These are phyloP conservation scores for Dendrobium nobile DNA, from an alignment of 106 monocot species.

Conservation along the genomic window DNA sequence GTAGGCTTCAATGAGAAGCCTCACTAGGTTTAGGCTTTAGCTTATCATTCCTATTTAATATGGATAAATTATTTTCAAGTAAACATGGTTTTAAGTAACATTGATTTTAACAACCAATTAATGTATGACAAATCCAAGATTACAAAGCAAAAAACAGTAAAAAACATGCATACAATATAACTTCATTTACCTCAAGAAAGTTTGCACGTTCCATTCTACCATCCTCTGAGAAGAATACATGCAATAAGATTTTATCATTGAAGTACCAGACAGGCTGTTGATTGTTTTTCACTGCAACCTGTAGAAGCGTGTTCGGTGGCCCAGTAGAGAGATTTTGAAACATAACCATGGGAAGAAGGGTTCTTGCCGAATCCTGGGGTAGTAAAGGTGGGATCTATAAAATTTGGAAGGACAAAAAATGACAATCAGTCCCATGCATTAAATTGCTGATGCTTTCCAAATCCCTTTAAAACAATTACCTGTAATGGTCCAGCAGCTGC, in stretches of 20 bases:
- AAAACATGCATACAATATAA: background rate
- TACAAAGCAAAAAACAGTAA: background rate
- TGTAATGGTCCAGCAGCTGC: constrained; percentile 75
- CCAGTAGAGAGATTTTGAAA: constrained; percentile 86
- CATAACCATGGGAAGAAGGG: constrained; percentile 74
- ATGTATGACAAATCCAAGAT: no score
- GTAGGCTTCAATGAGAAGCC: no score
- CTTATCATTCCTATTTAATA: no score
- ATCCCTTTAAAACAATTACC: constrained; percentile 19
- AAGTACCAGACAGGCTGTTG: constrained; percentile 99
- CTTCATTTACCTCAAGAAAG: constrained; percentile 80
- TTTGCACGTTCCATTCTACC: constrained; percentile 83
- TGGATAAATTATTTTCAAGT: no score
- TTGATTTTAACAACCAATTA: no score
- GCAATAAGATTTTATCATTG: constrained; percentile 79
- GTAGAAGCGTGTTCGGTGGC: constrained; percentile 66
- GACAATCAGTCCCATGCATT: background rate
- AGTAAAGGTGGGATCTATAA: constrained; percentile 62
- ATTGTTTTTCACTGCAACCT: constrained; percentile 99
- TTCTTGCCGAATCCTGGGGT: constrained; percentile 65
- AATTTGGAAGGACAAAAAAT: background rate
- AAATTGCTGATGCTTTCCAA: background rate
- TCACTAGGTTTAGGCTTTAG: no score
- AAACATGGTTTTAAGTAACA: no score
- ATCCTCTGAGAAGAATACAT: constrained; percentile 78